These are phyloP conservation scores for Mimosa pudica DNA, from an alignment of 306 rosid species.

Conservation along the genomic window DNA sequence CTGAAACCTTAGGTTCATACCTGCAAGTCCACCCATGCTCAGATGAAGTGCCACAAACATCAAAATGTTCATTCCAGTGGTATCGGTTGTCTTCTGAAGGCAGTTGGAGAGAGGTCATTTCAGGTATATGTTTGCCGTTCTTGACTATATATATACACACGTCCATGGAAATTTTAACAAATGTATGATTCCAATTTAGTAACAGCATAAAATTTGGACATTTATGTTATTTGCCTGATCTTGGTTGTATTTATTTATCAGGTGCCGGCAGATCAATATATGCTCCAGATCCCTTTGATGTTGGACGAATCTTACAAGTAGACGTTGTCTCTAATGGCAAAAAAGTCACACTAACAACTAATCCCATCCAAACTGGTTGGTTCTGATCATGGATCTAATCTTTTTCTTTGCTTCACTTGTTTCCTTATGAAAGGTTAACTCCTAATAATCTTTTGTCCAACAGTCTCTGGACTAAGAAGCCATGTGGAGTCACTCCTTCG, in stretches of 20 bases:
- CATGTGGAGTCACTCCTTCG: slow-evolving; percentile 70
- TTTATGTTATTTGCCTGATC: slow-evolving; percentile 31
- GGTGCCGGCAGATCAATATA: slow-evolving; percentile 71
- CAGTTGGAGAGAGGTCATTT: slow-evolving; percentile 81
- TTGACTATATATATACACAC: background rate
- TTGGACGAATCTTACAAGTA: slow-evolving; percentile 83
- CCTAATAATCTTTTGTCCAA: slow-evolving; percentile 33
- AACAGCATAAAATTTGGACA: background rate
- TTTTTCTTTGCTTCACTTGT: background rate
- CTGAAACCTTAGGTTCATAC: slow-evolving; percentile 73
- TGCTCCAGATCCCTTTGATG: slow-evolving; percentile 94
- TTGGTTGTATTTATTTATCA: slow-evolving; percentile 42
- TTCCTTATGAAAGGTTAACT: slow-evolving; percentile 37
- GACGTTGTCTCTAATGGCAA: slow-evolving; percentile 69
- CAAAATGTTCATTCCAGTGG: slow-evolving; percentile 88
- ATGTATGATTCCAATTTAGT: too few relatives aligned
- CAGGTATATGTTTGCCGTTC: slow-evolving; percentile 51
- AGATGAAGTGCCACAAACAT: slow-evolving; percentile 59
- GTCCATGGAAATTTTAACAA: too few relatives aligned
- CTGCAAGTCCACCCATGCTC: slow-evolving; percentile 65
- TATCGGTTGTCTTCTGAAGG: slow-evolving; percentile 82
- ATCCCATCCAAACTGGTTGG: slow-evolving; percentile 83
- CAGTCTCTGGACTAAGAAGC: slow-evolving; percentile 81
- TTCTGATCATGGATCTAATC: slow-evolving; percentile 33
- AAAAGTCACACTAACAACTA: slow-evolving; percentile 61